phyloP scores from a whole-genome alignment of 2,329 filamentous ascomycete species.

The Huntiella savannae region DNA sequence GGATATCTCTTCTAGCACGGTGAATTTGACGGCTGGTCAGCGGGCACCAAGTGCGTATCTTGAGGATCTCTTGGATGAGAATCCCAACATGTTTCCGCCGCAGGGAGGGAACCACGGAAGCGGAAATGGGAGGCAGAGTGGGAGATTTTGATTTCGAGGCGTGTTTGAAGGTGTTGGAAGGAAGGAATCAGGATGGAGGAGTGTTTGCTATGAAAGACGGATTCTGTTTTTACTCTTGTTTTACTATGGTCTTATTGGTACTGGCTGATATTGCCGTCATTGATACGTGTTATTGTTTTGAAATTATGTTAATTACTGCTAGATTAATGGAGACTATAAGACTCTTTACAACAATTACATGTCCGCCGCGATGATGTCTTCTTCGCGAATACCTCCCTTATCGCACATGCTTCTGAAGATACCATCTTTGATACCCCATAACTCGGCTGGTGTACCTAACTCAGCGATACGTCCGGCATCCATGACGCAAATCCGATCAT shows the following conservation, averaged over 20 bases:
- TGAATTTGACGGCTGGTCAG: slow-evolving; percentile 37
- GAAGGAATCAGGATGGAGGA: too few relatives aligned
- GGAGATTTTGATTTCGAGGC: not conserved
- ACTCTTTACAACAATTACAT: slow-evolving; percentile 16
- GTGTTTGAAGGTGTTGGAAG: too few relatives aligned
- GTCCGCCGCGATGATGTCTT: slow-evolving; percentile 31
- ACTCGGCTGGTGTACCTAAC: slow-evolving; percentile 52
- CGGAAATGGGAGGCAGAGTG: slow-evolving; percentile 1
- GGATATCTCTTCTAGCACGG: slow-evolving; percentile 42
- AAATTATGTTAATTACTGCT: too few relatives aligned
- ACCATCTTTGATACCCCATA: slow-evolving; percentile 51
- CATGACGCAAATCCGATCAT: slow-evolving; percentile 95
- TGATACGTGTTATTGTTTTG: too few relatives aligned
- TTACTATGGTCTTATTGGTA: too few relatives aligned
- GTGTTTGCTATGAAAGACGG: too few relatives aligned
- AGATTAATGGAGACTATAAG: not conserved
- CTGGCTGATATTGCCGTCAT: too few relatives aligned
- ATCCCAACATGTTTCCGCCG: slow-evolving; percentile 32
- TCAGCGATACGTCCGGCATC: slow-evolving; percentile 75
- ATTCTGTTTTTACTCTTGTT: too few relatives aligned
- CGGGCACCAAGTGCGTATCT: slow-evolving; percentile 76
- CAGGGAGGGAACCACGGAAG: slow-evolving; percentile 3
- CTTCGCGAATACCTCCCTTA: slow-evolving; percentile 51
- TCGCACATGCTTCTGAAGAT: slow-evolving; percentile 89
- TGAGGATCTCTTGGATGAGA: slow-evolving; percentile 73